phyloP scores from a whole-genome alignment of 139 green algal genomes.

The Coelastrella sp. region DNA sequence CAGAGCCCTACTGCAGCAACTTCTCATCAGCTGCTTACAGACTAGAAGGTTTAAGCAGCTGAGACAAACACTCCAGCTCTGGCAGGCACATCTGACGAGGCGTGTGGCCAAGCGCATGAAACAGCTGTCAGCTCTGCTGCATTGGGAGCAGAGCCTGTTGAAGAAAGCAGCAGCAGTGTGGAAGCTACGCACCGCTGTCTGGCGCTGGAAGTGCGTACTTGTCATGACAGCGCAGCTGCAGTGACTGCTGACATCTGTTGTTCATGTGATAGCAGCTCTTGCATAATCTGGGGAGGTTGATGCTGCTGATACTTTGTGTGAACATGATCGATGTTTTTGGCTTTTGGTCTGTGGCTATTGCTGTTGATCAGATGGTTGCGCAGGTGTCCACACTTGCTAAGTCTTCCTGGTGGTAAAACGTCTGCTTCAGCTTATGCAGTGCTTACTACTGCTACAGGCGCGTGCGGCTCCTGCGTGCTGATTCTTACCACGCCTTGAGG shows the following conservation, averaged over 20 bases:
- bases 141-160: conserved; percentile 40
- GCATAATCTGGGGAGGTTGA: no score
- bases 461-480: conserved; percentile 16
- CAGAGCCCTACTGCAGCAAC: neutral
- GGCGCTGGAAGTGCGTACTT: conserved; percentile 27
- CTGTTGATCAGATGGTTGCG: no score
- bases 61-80: neutral
- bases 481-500: conserved; percentile 33
- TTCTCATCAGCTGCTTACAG: no score
- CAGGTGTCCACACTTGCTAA: no score
- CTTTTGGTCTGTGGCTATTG: no score
- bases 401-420: no score
- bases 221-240: neutral
- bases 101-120: conserved; percentile 50
- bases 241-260: neutral
- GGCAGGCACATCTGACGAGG: neutral
- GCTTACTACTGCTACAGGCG: neutral
- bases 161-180: conserved; percentile 6
- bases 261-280: no score
- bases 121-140: conserved; percentile 45
- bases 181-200: neutral
- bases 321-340: no score
- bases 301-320: no score
- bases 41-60: no score
- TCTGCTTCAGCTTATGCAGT: neutral